Evolutionary conservation across 495 filamentous ascomycete species (phyloP).

Genomic region (Xylaria grammica): DNA sequence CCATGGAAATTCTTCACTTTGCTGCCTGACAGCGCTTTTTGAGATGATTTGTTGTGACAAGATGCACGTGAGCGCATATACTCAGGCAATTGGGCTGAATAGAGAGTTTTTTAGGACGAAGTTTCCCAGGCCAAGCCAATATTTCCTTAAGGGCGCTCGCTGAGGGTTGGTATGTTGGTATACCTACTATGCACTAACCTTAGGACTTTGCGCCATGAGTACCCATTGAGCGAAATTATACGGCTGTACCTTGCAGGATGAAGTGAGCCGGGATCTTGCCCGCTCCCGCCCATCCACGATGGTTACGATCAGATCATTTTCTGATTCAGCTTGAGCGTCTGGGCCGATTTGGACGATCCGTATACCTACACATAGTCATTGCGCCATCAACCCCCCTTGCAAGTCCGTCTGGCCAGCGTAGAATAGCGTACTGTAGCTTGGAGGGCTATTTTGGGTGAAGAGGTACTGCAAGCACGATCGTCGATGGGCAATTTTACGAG

Average conservation of each 20-base stretch:
- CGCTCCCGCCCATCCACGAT: constrained; percentile 6
- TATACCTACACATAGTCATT: neutral
- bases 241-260: constrained; percentile 22
- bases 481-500: neutral
- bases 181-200: no score
- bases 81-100: neutral
- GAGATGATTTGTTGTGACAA: constrained; percentile 10
- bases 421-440: neutral
- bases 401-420: no score
- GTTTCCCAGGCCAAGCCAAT: neutral
- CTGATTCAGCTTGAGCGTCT: constrained; percentile 9
- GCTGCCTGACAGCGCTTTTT: constrained; percentile 1
- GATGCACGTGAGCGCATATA: constrained; percentile 11
- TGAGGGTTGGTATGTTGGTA: no score
- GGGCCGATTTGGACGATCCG: neutral
- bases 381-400: neutral
- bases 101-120: neutral
- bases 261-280: constrained; percentile 20
- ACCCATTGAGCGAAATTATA: constrained; percentile 1
- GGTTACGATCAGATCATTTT: constrained; percentile 21
- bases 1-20: neutral
- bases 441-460: neutral
- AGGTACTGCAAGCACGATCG: neutral
- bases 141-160: neutral
- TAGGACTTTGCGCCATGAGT: neutral